Base-by-base conservation (phyloP, 2,329 filamentous ascomycete genomes). In the Davidsoniella virescens region DNA sequence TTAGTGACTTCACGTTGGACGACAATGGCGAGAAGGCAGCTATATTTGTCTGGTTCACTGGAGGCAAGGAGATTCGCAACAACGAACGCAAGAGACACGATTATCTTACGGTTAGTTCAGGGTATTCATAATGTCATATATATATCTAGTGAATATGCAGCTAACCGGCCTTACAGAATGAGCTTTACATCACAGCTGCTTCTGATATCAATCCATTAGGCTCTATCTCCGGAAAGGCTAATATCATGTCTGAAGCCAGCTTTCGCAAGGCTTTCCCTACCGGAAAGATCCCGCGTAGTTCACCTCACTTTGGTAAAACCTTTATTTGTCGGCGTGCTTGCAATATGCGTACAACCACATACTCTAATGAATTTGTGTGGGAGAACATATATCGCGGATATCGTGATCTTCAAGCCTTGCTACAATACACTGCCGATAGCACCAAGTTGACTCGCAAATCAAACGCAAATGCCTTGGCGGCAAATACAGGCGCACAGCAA, bases 41-140 rank as follows among this genome's bases (percentile, higher is more conserved):
- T 50, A 84, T 82, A 55, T 92, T 98, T 60, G 82, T 95, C 73
- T 98, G 92, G 92, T 95, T 98, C 62, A 87, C 85, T 0, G 87
- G 85, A 0, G 84, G 94, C 59, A 84, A 83, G 59, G 90, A 96
- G 65, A 86, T 95, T 54, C 77, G 82, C 25, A 92, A 85, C 58
- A 83, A 81, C 61, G 75, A 78, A 52, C 90, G 85, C 66, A 94
- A 92, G 67, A 73, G 87, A 59, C 73, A 70, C 10, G 92, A 98
- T 64, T 86, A 78, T 53, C 64, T 93, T 48, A 76, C 76, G 60
- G 78, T 84, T 67, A 52, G 67, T 58, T 20, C 10, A 17, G 6
- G n/a, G 16, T 10, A 10, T 5, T 41, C n/a, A 23, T 5, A 45
- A 16, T 5, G 4, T 29, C 33, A 8, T 23, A 17, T 40, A 17